phyloP scores from a whole-genome alignment of 2,329 filamentous ascomycete species.

The Bipolaris bicolor region DNA sequence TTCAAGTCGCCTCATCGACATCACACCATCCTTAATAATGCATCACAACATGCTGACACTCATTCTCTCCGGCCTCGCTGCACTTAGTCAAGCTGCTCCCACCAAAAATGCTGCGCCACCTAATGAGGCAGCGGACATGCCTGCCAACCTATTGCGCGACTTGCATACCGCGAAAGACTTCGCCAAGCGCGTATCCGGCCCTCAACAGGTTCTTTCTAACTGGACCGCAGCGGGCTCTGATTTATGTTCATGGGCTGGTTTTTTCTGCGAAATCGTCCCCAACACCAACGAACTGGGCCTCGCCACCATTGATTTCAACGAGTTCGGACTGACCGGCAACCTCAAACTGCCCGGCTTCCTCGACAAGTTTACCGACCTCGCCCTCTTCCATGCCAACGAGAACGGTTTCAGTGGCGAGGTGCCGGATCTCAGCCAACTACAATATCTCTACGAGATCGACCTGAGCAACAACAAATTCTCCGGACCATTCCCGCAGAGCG shows the following conservation, averaged over 20 bases:
- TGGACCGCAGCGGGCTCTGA: not conserved
- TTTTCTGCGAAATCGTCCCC: not conserved
- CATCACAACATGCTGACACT: not conserved
- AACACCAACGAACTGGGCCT: not conserved
- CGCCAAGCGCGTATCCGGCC: not conserved
- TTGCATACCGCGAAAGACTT: not conserved
- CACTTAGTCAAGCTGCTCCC: not conserved
- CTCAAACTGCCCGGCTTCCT: not conserved
- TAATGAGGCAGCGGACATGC: no score
- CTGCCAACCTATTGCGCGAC: not conserved
- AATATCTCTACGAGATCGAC: not conserved
- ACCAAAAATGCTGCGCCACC: not conserved
- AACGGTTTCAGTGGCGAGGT: not conserved
- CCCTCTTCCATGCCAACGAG: not conserved
- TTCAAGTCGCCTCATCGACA: not conserved
- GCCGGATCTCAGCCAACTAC: not conserved
- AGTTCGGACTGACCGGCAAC: not conserved
- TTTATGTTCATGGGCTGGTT: not conserved
- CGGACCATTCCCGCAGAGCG: not conserved
- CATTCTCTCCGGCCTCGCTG: not conserved
- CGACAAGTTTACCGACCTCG: not conserved
- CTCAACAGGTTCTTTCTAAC: not conserved
- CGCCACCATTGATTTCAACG: not conserved
- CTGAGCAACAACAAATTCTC: conserved; percentile 2
- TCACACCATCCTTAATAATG: not conserved